Conservation (phyloP, 2,329 filamentous ascomycete genomes). For the Clonostachys byssicola region DNA sequence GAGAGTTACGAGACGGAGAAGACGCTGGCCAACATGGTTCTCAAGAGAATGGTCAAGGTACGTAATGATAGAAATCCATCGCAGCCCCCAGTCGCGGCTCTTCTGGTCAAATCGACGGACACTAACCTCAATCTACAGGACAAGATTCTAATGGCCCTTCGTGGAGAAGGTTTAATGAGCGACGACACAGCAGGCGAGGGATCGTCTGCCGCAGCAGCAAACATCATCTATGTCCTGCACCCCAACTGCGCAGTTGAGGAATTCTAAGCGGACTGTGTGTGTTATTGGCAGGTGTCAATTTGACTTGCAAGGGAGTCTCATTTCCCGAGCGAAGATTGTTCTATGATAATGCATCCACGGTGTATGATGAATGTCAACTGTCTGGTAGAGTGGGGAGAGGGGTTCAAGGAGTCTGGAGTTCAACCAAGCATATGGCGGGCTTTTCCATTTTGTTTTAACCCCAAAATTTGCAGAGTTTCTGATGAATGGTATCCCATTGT, state of each 20-base stretch:
- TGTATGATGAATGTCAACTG: no score
- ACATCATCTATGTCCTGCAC: conserved; percentile 80
- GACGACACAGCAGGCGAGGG: conserved; percentile 32
- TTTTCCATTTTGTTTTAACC: no score
- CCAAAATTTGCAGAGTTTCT: no score
- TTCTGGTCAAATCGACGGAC: conserved; percentile 14
- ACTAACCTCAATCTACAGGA: conserved; percentile 56
- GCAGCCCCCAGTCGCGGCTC: no score
- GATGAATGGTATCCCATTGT: no score
- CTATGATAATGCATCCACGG: no score
- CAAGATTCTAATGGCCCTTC: conserved; percentile 81
- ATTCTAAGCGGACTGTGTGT: conserved; percentile 18
- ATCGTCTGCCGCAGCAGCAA: conserved; percentile 29
- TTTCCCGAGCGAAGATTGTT: no score
- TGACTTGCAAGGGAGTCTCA: no score
- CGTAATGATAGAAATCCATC: conserved; percentile 12
- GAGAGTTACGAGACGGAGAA: conserved; percentile 78
- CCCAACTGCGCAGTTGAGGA: conserved; percentile 87
- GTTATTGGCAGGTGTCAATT: no score
- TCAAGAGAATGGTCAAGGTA: conserved; percentile 96
- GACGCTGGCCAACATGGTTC: conserved; percentile 72
- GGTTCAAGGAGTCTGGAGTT: no score
- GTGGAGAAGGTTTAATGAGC: conserved; percentile 53
- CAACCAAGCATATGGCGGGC: no score
- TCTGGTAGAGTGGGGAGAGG: no score